phyloP scores from a whole-genome alignment of 305 asterid genomes.

The Fraxinus ornus region DNA sequence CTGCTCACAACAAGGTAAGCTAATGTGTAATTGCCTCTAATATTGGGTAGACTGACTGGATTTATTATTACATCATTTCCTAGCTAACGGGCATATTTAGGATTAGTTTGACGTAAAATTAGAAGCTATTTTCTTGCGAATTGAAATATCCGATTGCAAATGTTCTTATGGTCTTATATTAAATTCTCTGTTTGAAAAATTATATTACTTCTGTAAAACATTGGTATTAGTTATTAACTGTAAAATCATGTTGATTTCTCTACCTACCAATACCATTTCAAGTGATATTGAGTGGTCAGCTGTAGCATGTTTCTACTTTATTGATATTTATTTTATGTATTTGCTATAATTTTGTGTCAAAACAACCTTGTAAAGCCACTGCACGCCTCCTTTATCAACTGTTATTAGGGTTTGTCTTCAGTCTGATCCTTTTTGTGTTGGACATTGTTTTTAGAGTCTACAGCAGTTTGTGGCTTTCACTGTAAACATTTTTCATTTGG shows the following conservation, averaged over 20 bases:
- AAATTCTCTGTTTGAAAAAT: background rate
- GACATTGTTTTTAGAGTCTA: background rate
- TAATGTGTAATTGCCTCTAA: conserved; percentile 15
- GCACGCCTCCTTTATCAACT: background rate
- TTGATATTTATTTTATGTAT: background rate
- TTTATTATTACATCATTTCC: background rate
- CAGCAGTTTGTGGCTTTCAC: background rate
- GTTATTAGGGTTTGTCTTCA: background rate
- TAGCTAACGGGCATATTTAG: background rate
- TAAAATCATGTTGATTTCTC: background rate
- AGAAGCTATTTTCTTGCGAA: conserved; percentile 2
- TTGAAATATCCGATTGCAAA: background rate
- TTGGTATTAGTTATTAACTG: background rate
- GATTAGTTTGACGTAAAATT: conserved; percentile 2
- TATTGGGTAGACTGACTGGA: background rate
- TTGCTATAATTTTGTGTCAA: background rate
- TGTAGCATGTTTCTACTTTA: background rate
- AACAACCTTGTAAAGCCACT: background rate
- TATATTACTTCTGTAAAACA: background rate
- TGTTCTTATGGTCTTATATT: background rate
- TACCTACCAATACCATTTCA: background rate
- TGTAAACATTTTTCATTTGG: background rate
- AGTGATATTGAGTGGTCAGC: background rate
- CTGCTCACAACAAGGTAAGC: conserved; percentile 93
- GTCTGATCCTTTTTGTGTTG: background rate